Evolutionary conservation across 2,329 filamentous ascomycete genomes (phyloP).

Genomic region (Neodidymelliopsis sp.): DNA sequence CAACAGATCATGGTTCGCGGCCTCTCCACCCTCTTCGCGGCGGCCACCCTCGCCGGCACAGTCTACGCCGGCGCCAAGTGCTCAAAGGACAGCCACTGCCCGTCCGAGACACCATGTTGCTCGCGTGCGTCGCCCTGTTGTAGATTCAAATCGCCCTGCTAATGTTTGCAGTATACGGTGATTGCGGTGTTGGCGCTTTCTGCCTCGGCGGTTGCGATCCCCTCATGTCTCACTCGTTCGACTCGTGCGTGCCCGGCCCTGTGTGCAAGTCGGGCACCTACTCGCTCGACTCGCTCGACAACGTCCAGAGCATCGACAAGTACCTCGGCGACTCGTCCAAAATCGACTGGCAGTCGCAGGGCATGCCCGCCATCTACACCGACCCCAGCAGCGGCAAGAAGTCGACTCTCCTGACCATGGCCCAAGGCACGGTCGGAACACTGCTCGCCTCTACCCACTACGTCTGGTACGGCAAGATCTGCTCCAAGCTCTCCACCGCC

Average conservation of each 20-base stretch:
- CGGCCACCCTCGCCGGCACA: constrained; percentile 34
- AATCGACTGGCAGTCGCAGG: constrained; percentile 89
- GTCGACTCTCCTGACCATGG: constrained; percentile 83
- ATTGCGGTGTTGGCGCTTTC: constrained; percentile 93
- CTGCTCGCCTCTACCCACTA: constrained; percentile 85
- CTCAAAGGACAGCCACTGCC: constrained; percentile 66
- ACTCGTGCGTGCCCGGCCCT: constrained; percentile 85
- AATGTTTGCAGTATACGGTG: constrained; percentile 75
- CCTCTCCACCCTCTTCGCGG: constrained; percentile 40
- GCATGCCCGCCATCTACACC: constrained; percentile 72
- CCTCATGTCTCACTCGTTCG: constrained; percentile 79
- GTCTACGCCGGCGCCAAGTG: constrained; percentile 49
- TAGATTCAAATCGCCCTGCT: constrained; percentile 24
- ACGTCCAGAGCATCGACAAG: constrained; percentile 73
- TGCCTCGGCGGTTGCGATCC: constrained; percentile 96
- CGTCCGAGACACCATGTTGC: constrained; percentile 61
- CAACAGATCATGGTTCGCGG: constrained; percentile 44
- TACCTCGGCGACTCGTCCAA: constrained; percentile 85
- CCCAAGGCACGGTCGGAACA: constrained; percentile 82
- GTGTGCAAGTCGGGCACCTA: constrained; percentile 79
- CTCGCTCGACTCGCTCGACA: constrained; percentile 75
- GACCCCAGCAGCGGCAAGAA: constrained; percentile 50
- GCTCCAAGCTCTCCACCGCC: constrained; percentile 82
- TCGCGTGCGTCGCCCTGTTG: constrained; percentile 52
- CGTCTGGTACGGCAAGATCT: constrained; percentile 97